Evolutionary conservation across 2,329 filamentous ascomycete genomes (phyloP).

Genomic region (Curvularia eragrostidis): DNA sequence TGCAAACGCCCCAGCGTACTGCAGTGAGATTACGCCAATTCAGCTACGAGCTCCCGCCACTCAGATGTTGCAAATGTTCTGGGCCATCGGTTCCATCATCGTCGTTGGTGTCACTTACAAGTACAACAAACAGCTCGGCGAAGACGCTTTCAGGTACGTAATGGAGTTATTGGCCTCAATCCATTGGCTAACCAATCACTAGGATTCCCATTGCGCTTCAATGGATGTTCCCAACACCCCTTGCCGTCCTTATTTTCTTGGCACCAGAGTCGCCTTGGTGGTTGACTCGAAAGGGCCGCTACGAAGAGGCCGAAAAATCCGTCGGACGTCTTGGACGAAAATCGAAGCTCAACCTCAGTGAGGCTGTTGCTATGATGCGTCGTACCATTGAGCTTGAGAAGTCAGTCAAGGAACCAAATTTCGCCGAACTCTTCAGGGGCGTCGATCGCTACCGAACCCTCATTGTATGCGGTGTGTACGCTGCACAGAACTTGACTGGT

Average conservation of each 20-base stretch:
- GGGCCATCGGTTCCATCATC: conserved; percentile 68
- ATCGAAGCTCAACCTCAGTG: conserved; percentile 49
- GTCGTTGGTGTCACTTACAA: conserved; percentile 64
- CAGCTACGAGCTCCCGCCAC: conserved; percentile 64
- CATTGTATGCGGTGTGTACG: conserved; percentile 65
- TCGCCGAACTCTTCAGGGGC: conserved; percentile 62
- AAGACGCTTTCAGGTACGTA: conserved; percentile 31
- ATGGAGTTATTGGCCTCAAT: not conserved
- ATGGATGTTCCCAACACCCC: conserved; percentile 55
- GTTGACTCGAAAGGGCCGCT: conserved; percentile 54
- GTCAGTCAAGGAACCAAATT: conserved; percentile 55
- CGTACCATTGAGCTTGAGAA: conserved; percentile 64
- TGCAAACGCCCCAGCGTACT: conserved; percentile 69
- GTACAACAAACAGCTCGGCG: conserved; percentile 51
- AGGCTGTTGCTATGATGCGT: conserved; percentile 65
- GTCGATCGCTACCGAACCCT: conserved; percentile 62
- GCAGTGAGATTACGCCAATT: conserved; percentile 66
- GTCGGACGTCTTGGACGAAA: conserved; percentile 60
- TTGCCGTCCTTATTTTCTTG: conserved; percentile 54
- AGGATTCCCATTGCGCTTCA: conserved; percentile 48
- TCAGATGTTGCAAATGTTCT: conserved; percentile 71
- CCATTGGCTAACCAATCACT: conserved; percentile 15
- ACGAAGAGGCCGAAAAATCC: conserved; percentile 54
- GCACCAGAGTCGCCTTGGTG: conserved; percentile 63
- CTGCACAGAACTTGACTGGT: conserved; percentile 67